Conservation (phyloP, 305 asterid species). For the Fraxinus sp. region DNA sequence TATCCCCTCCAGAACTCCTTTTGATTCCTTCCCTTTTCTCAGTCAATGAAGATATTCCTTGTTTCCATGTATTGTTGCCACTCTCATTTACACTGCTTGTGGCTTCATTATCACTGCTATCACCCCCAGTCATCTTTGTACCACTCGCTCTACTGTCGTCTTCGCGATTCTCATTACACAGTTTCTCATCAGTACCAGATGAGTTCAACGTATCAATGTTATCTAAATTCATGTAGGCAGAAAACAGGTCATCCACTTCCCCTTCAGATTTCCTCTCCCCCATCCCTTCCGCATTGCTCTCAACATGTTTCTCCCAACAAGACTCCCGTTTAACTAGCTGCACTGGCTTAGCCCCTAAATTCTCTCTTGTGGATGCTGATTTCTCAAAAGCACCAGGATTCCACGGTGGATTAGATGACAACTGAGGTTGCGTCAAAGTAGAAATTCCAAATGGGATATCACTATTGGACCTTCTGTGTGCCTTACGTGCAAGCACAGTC, state of each 20-base stretch:
- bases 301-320: constrained; percentile 66
- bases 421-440: constrained; percentile 57
- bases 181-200: constrained; percentile 67
- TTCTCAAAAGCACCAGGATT: constrained; percentile 52
- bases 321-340: constrained; percentile 69
- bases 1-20: constrained; percentile 71
- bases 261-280: constrained; percentile 83
- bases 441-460: constrained; percentile 84
- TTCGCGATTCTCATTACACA: constrained; percentile 61
- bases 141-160: constrained; percentile 89
- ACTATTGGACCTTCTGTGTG: constrained; percentile 84
- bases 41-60: constrained; percentile 29
- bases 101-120: constrained; percentile 88
- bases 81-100: constrained; percentile 78
- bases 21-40: constrained; percentile 68
- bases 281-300: constrained; percentile 59
- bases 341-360: constrained; percentile 45
- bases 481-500: constrained; percentile 71
- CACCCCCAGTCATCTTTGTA: constrained; percentile 74
- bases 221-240: constrained; percentile 86
- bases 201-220: constrained; percentile 73
- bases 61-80: constrained; percentile 42
- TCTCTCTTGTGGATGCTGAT: constrained; percentile 38
- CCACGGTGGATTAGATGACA: constrained; percentile 53
- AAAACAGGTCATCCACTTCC: constrained; percentile 71